These are phyloP conservation scores for Lyophyllum decastes DNA, from an alignment of 768 basidiomycete genomes.

Conservation along the genomic window DNA sequence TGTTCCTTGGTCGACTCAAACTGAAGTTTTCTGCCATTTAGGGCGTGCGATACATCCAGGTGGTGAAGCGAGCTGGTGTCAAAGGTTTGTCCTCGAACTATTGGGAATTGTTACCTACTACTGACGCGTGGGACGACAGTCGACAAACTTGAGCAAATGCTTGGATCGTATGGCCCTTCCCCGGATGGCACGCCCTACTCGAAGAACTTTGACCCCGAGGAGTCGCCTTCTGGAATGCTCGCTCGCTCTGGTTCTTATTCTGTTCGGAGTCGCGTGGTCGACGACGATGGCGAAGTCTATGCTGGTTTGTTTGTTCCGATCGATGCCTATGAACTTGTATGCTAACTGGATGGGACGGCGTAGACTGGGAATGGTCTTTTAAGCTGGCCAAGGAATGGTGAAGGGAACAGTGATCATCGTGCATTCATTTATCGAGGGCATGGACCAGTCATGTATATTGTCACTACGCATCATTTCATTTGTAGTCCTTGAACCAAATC, in stretches of 20 bases:
- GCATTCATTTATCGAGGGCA: slow-evolving; percentile 5
- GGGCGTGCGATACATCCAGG: slow-evolving; percentile 87
- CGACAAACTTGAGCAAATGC: slow-evolving; percentile 92
- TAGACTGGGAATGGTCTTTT: slow-evolving; percentile 89
- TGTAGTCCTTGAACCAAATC: slow-evolving; percentile 14
- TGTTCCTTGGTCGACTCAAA: not conserved
- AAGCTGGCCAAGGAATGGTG: slow-evolving; percentile 93
- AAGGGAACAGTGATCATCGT: slow-evolving; percentile 4
- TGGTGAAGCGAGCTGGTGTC: slow-evolving; percentile 79
- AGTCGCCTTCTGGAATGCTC: slow-evolving; percentile 75
- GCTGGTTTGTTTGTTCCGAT: slow-evolving; percentile 52
- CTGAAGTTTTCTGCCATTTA: slow-evolving; percentile 26
- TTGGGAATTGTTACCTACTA: not conserved
- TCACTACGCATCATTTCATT: slow-evolving; percentile 9
- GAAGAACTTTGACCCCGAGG: slow-evolving; percentile 77
- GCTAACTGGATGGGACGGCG: not conserved
- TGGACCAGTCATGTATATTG: slow-evolving; percentile 12
- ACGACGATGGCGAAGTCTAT: slow-evolving; percentile 84
- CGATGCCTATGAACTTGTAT: not conserved
- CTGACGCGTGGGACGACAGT: slow-evolving; percentile 44
- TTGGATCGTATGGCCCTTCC: slow-evolving; percentile 87
- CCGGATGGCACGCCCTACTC: slow-evolving; percentile 62
- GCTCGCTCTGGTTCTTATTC: slow-evolving; percentile 80
- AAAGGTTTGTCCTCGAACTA: slow-evolving; percentile 49
- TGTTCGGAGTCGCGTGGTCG: slow-evolving; percentile 81